A percentile compares a stretch with the other conserved stretches of the same genome.
Evolutionary conservation across 441 rosid genomes (phyloP).

Genomic region (Manihot esculenta): DNA sequence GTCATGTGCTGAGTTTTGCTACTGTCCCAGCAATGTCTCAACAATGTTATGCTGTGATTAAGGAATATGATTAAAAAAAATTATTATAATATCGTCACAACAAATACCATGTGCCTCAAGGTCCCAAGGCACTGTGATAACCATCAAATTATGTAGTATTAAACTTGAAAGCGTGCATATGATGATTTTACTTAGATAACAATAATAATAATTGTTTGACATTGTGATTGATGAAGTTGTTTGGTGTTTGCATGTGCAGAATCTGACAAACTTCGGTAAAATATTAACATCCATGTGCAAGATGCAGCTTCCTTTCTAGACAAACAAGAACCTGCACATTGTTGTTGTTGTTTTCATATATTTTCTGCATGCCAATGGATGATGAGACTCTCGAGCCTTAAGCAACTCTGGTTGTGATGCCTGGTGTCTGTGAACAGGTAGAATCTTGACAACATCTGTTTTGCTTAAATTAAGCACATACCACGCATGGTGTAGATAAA

Average conservation of each 20-base stretch:
- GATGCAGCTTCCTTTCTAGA: neutral
- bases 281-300: neutral
- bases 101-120: neutral
- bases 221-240: neutral
- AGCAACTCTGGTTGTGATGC: neutral
- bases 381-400: neutral
- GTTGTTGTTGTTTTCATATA: neutral
- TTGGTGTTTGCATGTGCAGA: neutral
- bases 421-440: no score
- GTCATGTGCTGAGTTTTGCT: neutral
- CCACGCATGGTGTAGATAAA: no score
- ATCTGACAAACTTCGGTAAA: neutral
- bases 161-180: neutral
- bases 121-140: no score
- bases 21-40: constrained; percentile 1
- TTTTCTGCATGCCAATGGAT: neutral
- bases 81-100: neutral
- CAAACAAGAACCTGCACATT: neutral
- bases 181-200: neutral
- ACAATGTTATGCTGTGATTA: neutral
- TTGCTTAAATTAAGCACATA: no score
- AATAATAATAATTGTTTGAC: neutral
- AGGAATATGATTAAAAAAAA: neutral
- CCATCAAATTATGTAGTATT: neutral
- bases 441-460: no score